phyloP scores from a whole-genome alignment of 805 yeast genomes.

The Kodamaea nitidulidarum region DNA sequence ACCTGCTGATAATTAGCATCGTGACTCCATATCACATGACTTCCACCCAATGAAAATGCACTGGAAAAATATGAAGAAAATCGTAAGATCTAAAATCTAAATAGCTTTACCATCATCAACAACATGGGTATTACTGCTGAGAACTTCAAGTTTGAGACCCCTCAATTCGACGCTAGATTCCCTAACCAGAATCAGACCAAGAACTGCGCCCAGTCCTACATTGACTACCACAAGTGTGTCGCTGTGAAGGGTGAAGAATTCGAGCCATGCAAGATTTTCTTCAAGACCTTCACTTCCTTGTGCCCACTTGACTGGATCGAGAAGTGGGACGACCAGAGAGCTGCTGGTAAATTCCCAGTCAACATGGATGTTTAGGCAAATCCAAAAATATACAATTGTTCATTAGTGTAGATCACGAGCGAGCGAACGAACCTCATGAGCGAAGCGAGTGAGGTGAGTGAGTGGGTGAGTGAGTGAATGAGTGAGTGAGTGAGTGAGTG shows the following conservation, averaged over 20 bases:
- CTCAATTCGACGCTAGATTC: constrained; percentile 85
- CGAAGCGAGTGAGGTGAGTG: no score
- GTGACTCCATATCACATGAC: no score
- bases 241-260: constrained; percentile 97
- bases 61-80: constrained; percentile 8
- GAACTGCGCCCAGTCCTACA: constrained; percentile 97
- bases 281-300: constrained; percentile 81
- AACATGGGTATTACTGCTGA: constrained; percentile 26
- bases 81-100: constrained; percentile 12
- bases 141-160: constrained; percentile 29
- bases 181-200: constrained; percentile 97
- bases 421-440: not conserved
- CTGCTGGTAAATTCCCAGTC: constrained; percentile 44
- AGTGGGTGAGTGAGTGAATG: no score
- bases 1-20: no score
- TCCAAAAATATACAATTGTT: constrained; percentile 2
- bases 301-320: constrained; percentile 85
- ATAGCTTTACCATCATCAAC: constrained; percentile 5
- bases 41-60: constrained; percentile 8
- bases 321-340: constrained; percentile 86
- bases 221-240: constrained; percentile 97
- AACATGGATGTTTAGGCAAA: constrained; percentile 20
- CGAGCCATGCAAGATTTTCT: constrained; percentile 95
- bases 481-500: no score
- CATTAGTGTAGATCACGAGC: not conserved